These are phyloP conservation scores for Pyricularia sp. DNA, from an alignment of 2,329 filamentous ascomycete species.

Conservation along the genomic window DNA sequence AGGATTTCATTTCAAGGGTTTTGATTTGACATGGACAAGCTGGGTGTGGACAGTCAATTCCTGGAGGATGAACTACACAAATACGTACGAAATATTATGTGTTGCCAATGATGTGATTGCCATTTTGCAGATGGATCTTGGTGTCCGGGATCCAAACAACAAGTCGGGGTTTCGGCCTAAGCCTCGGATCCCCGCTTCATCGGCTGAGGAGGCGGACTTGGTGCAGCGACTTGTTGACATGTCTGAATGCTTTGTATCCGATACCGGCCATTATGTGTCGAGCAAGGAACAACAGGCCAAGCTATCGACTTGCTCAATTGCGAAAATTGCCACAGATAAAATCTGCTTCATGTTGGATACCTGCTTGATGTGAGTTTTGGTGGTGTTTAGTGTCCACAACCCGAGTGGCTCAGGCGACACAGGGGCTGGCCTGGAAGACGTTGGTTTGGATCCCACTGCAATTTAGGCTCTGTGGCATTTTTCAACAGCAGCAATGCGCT, in stretches of 20 bases:
- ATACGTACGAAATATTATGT: not conserved
- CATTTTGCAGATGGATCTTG: not conserved
- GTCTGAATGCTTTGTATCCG: not conserved
- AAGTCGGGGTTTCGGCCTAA: not conserved
- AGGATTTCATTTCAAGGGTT: not conserved
- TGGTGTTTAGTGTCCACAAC: not conserved
- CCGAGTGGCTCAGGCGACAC: not conserved
- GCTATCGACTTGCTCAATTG: not conserved
- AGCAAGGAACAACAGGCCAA: not conserved
- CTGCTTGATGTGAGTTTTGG: not conserved
- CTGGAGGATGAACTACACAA: conserved; percentile 52
- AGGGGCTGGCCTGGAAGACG: not conserved
- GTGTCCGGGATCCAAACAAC: not conserved
- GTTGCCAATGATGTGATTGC: not conserved
- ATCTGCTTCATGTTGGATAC: no score
- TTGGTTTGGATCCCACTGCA: not conserved
- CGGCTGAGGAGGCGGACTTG: not conserved
- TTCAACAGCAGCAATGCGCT: not conserved
- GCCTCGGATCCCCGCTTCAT: not conserved
- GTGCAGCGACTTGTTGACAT: not conserved
- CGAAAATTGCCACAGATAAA: not conserved
- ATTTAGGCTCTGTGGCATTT: not conserved
- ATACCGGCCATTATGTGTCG: not conserved
- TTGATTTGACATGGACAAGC: not conserved
- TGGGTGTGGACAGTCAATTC: conserved; percentile 41